Evolutionary conservation across 352 stramenopile genomes (phyloP).

Genomic region (Phytophthora boehmeriae): DNA sequence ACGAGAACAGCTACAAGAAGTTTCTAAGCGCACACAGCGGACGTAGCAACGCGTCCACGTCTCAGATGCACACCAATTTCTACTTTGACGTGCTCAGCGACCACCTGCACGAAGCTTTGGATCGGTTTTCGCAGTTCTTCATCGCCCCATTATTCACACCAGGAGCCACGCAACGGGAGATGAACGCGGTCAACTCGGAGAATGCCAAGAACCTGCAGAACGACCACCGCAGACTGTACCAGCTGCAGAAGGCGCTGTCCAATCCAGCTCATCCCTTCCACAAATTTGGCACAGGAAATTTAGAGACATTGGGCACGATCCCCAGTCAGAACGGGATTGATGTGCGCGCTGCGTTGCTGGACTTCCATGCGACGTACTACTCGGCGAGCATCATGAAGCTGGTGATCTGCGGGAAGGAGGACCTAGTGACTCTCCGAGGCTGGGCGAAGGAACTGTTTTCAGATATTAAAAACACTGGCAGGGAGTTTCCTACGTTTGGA

Average conservation of each 20-base stretch:
- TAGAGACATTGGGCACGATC: conserved; percentile 67
- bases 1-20: conserved; percentile 95
- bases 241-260: conserved; percentile 81
- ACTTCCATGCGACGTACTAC: conserved; percentile 92
- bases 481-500: conserved; percentile 57
- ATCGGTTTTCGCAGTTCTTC: conserved; percentile 98
- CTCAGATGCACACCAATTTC: conserved; percentile 96
- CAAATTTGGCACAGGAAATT: conserved; percentile 93
- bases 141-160: conserved; percentile 94
- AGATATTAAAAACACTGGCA: conserved; percentile 75
- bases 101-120: conserved; percentile 86
- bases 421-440: conserved; percentile 75
- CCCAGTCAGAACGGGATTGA: conserved; percentile 52
- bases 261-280: conserved; percentile 81
- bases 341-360: conserved; percentile 72
- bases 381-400: conserved; percentile 92
- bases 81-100: conserved; percentile 95
- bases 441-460: conserved; percentile 85
- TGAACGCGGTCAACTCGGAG: conserved; percentile 97
- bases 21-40: conserved; percentile 95
- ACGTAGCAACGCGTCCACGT: conserved; percentile 96
- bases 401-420: conserved; percentile 89
- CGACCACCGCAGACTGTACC: conserved; percentile 88
- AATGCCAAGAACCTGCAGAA: conserved; percentile 96
- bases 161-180: conserved; percentile 92